These are phyloP conservation scores for Sarocladium oryzae DNA, from an alignment of 2,329 filamentous ascomycete species.

Conservation along the genomic window DNA sequence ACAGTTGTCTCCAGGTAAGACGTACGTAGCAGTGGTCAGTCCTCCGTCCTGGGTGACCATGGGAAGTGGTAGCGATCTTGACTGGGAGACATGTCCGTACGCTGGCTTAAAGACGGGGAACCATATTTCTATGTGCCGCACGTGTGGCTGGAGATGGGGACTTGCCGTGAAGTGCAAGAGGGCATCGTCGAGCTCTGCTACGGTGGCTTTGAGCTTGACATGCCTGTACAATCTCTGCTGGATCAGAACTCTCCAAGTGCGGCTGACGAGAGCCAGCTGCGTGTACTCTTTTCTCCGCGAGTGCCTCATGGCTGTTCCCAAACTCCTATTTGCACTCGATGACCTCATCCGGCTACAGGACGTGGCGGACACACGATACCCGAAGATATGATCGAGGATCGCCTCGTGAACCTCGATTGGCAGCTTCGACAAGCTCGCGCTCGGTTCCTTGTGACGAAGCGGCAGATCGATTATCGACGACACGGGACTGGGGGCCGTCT, in stretches of 20 bases:
- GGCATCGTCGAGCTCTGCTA: conserved; percentile 54
- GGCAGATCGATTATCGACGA: background rate
- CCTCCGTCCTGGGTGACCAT: conserved; percentile 46
- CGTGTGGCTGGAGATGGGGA: conserved; percentile 53
- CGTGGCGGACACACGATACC: conserved; percentile 56
- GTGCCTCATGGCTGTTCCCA: conserved; percentile 54
- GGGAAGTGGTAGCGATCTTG: conserved; percentile 34
- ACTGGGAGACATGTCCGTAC: conserved; percentile 34
- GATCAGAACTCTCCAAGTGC: conserved; percentile 59
- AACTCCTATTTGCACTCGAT: conserved; percentile 26
- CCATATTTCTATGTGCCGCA: conserved; percentile 71
- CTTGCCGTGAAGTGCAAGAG: conserved; percentile 53
- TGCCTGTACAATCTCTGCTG: conserved; percentile 69
- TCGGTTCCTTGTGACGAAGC: background rate
- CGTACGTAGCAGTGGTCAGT: conserved; percentile 51
- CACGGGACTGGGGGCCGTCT: conserved; percentile 7
- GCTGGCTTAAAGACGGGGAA: conserved; percentile 66
- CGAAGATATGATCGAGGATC: conserved; percentile 66
- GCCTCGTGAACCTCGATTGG: conserved; percentile 67
- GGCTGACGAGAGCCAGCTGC: conserved; percentile 55
- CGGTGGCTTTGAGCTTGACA: conserved; percentile 67
- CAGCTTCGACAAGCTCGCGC: conserved; percentile 25
- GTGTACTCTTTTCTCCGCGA: conserved; percentile 62
- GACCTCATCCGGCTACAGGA: conserved; percentile 49
- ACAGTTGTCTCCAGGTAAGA: conserved; percentile 58